phyloP scores from a whole-genome alignment of 495 filamentous ascomycete species.

The Tetracladium marchalianum region DNA sequence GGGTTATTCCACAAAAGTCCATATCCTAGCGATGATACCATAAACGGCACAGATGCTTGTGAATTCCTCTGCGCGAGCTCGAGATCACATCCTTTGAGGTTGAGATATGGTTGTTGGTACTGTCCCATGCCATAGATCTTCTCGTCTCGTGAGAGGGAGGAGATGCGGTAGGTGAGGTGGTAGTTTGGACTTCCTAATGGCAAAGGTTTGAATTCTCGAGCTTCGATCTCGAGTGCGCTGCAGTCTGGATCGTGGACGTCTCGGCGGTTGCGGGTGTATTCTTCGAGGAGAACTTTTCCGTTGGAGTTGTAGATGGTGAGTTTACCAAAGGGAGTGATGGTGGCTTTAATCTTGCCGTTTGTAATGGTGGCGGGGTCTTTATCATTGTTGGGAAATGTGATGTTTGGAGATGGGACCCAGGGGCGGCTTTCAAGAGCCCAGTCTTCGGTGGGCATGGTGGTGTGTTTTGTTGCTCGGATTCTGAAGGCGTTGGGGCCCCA shows the following conservation, averaged over 20 bases:
- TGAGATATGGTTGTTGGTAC: conserved; percentile 46
- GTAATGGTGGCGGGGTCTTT: conserved; percentile 30
- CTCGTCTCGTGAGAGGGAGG: conserved; percentile 38
- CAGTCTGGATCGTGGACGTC: conserved; percentile 44
- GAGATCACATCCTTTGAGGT: conserved; percentile 46
- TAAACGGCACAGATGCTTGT: conserved; percentile 48
- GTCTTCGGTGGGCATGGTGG: conserved; percentile 37
- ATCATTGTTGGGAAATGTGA: conserved; percentile 16
- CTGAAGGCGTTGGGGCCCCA: conserved; percentile 46
- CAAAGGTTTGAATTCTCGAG: conserved; percentile 43
- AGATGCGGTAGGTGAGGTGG: conserved; percentile 42
- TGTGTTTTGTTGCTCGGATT: conserved; percentile 39
- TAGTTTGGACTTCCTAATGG: conserved; percentile 35
- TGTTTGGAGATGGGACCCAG: conserved; percentile 4
- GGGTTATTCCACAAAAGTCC: conserved; percentile 53
- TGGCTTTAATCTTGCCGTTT: conserved; percentile 42
- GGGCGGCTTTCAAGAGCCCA: conserved; percentile 37
- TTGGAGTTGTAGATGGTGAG: conserved; percentile 36
- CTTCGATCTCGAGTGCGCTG: conserved; percentile 41
- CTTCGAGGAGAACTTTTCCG: conserved; percentile 39
- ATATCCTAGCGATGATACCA: conserved; percentile 42
- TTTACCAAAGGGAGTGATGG: conserved; percentile 36
- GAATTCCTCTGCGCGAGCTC: conserved; percentile 54
- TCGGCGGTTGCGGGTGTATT: conserved; percentile 42
- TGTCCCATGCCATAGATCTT: conserved; percentile 55